These are phyloP conservation scores for Diaporthe destruens DNA, from an alignment of 2,329 filamentous ascomycete species.

Conservation along the genomic window DNA sequence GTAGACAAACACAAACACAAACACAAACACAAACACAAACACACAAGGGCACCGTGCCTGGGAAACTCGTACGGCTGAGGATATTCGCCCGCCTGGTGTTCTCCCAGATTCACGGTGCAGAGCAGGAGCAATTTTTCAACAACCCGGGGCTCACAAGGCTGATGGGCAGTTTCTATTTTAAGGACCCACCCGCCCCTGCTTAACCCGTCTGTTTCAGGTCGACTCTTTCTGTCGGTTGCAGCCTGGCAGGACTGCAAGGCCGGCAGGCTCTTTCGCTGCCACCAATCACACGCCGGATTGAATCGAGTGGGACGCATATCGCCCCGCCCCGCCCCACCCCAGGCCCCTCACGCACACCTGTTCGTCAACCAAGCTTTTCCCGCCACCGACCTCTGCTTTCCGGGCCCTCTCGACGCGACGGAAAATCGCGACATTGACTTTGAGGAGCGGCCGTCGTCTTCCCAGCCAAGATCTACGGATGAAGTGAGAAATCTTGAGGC, in stretches of 20 bases:
- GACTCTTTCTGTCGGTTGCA: slow-evolving; percentile 16
- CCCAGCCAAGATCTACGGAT: slow-evolving; percentile 34
- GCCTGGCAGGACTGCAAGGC: background rate
- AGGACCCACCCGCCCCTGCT: slow-evolving; percentile 20
- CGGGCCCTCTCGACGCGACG: slow-evolving; percentile 6
- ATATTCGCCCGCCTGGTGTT: background rate
- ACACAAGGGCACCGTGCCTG: background rate
- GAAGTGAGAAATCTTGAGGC: slow-evolving; percentile 37
- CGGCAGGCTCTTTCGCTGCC: slow-evolving; percentile 14
- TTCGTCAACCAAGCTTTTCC: slow-evolving; percentile 27
- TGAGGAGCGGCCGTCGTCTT: slow-evolving; percentile 21
- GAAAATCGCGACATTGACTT: slow-evolving; percentile 23
- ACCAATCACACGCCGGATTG: slow-evolving; percentile 11
- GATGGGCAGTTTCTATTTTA: slow-evolving; percentile 36
- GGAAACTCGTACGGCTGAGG: background rate
- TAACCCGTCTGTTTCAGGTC: slow-evolving; percentile 31
- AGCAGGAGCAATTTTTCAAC: background rate
- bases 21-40: too few relatives aligned
- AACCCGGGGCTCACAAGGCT: slow-evolving; percentile 26
- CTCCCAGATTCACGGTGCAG: background rate
- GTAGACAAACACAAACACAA: background rate
- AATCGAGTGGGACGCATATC: too few relatives aligned
- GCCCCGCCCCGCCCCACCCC: slow-evolving; percentile 14
- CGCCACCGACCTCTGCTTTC: background rate
- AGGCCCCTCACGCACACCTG: slow-evolving; percentile 1